Base-by-base conservation (phyloP, 2,329 filamentous ascomycete species). In the Aureobasidium lini region DNA sequence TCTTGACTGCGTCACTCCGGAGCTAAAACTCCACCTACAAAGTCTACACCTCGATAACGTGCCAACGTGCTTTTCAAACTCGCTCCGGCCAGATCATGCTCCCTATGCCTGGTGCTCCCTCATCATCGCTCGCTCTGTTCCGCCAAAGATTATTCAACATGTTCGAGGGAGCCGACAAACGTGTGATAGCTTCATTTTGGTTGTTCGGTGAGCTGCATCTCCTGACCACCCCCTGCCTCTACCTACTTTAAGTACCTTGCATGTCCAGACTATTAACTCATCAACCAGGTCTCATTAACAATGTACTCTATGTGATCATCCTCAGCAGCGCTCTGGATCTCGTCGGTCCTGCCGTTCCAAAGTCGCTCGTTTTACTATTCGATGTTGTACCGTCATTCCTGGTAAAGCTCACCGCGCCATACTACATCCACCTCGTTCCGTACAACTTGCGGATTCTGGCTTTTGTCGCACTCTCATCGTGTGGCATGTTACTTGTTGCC, bases 251-350 rank as follows among this genome's bases (percentile, higher is more conserved):
- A 23, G 29, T 40, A 31, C 54, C 43, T 39, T 37, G 42, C 37
- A 37, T 29, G 23, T 5, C 44, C 11, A 6, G 23, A 8, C 39
- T 15, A 13, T 36, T 40, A 29, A 52, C 23, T 36, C 23, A 29
- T 31, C 34, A 34, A 13, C 10, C 68, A 93, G 90, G 90, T 56
- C 77, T 94, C 16, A 94, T 97, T 71, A 97, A 99, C 75, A 97
- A 97, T 76, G 90, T 97, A 66, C 88, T 96, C 75, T 97, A 96
- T 75, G 93, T 97, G 59, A 89, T 97, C 72, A 94, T 97, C 70
- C 87, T 99, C 68, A 95, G 91, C 32, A 89, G 94, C 37, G 94
- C 94, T 3, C 88, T 96, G 68, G 94, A 99, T 69, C 88, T 99
- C 62, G 94, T 97, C 66, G 93, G 93, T 37, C 87, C 89, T 34